These are phyloP conservation scores for Amanita brunnescens DNA, from an alignment of 768 basidiomycete species.

Conservation along the genomic window DNA sequence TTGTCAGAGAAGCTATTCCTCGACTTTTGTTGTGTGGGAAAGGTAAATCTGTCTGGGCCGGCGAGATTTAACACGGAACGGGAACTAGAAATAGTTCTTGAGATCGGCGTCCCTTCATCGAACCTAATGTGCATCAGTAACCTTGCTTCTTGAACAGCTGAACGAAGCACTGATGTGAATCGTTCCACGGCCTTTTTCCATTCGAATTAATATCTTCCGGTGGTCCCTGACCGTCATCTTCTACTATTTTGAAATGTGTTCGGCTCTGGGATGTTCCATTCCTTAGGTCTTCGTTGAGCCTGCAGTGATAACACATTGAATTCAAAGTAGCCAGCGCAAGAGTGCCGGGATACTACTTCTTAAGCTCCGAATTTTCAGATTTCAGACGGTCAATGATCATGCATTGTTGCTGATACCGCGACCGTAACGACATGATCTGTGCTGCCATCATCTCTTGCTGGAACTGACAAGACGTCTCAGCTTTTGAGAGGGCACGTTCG, in stretches of 20 bases:
- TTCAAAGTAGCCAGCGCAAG: conserved; percentile 4
- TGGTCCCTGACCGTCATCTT: conserved; percentile 19
- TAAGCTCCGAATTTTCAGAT: conserved; percentile 42
- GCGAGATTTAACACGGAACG: neutral
- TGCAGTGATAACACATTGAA: conserved; percentile 17
- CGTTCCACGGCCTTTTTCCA: conserved; percentile 53
- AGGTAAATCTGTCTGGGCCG: neutral
- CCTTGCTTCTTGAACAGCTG: neutral
- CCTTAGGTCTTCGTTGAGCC: conserved; percentile 40
- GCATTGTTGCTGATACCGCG: conserved; percentile 48
- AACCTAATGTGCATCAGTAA: conserved; percentile 1
- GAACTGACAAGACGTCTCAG: conserved; percentile 39
- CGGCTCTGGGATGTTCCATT: conserved; percentile 43
- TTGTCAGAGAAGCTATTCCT: neutral
- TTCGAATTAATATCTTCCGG: conserved; percentile 41
- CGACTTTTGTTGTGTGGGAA: neutral
- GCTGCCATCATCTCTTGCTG: conserved; percentile 70
- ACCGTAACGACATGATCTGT: conserved; percentile 56
- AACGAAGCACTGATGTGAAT: conserved; percentile 5
- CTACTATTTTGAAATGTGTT: conserved; percentile 19
- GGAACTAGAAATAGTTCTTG: neutral
- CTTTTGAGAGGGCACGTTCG: neutral
- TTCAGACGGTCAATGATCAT: conserved; percentile 44
- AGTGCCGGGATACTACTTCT: conserved; percentile 35
- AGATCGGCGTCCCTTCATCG: neutral